Base-by-base conservation (phyloP, 371 early-diverging fungal species). In the Circinella minor region DNA sequence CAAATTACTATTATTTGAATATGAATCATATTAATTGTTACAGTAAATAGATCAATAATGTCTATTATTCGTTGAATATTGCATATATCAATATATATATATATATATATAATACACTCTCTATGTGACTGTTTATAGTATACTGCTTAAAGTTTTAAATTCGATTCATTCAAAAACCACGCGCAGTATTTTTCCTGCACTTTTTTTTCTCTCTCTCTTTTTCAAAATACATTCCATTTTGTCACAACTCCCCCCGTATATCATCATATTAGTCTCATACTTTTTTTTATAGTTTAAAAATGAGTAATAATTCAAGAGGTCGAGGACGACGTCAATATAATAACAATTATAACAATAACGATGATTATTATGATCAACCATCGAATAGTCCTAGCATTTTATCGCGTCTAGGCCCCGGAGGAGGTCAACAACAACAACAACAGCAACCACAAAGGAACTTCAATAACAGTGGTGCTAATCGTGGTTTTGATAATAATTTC, bases 351-450 rank as follows among this genome's bases (percentile, higher is more conserved):
- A 36, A 63, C 14, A 39, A 55, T 14, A 48, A 74, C 37, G 65
- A 46, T 63, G 47, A 68, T 61, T 54, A 51, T 14, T 43, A 34
- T 10, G 61, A 68, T 57, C 34, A 57, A 13, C 55, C 15, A 15
- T 61, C 63, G n/a, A 65, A 47, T 36, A 43, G 65, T 8, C 36
- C 67, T 6, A 71, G 77, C n/a, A 77, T 82, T 59, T 63, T 69
- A 18, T 67, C 82, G 39, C 74, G 82, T 38, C 66, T 82, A 13
- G 82, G 82, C 7, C 77, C 81, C 14, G 69, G 49, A 14, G 36
- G 36, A 15, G 67, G 55, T 11, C 43, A 43, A 43, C 43, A 43
- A 43, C 43, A 43, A 43, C 34, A n/a, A 15, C 34, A 61, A 27
- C 27, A 27, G 2, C 27, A 27, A 63, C n/a, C 49, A 49, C 4